Evolutionary conservation across 345 rosid genomes (phyloP), one percentile per base, ranked within the genome.

Genomic region (Eucalyptus dawsonii): DNA sequence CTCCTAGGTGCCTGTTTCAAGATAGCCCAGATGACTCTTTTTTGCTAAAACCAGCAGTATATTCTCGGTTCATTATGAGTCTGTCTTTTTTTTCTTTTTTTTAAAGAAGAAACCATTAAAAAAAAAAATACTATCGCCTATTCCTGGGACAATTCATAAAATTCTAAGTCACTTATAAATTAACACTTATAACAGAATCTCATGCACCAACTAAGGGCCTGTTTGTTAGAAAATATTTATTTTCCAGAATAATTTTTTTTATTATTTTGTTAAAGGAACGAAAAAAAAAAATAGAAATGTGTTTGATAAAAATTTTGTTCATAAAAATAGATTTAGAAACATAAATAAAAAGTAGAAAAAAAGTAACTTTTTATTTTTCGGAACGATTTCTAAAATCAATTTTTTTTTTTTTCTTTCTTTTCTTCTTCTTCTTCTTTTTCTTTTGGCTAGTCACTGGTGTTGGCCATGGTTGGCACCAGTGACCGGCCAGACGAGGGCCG

Each of bases 331-430:
- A 1, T 13, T 49, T 49, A 13, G 2, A 0, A 49, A 49, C 2
- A 49, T 13, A 49, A 49, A 49, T 49, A 49, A 49, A 0, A 49
- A 49, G 0, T 49, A 49, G 15, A 49, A 49, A 49, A 47, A 49
- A 49, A 4, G 11, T 49, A 49, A 13, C 2, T 13, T 13, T 0
- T 49, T 12, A 0, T 49, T 14, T 0, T 2, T 0, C 2, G 6
- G 50, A 50, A 50, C 6, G 14, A 50, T 50, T 50, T 50, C 16
- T 50, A 50, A 50, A 50, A 50, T 50, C 51, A 50, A 14, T 13
- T 13, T 50, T 13, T 47, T 45, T 3, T 10, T 0, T 45, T 9
- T 1, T 10, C 1, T 45, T 45, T 3, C 0, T 45, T 1, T 49
- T 49, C 15, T 49, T 49, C 50, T 49, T 49, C 50, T 49, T 49